phyloP scores from a whole-genome alignment of 768 basidiomycete species.

The Termitomyces sp. region DNA sequence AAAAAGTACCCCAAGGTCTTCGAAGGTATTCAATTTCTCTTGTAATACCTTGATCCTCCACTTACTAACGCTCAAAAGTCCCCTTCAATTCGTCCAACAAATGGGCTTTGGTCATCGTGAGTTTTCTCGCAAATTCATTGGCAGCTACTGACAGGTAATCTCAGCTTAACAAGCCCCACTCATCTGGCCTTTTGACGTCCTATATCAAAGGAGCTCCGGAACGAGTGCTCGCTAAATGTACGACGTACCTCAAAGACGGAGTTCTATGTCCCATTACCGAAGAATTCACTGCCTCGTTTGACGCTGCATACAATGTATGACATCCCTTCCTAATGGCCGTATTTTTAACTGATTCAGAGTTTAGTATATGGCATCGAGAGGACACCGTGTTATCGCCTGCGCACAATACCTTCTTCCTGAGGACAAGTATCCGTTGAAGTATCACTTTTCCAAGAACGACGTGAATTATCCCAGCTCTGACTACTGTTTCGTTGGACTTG shows the following conservation, averaged over 20 bases:
- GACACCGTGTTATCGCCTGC: constrained; percentile 74
- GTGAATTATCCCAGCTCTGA: constrained; percentile 50
- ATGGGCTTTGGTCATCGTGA: constrained; percentile 69
- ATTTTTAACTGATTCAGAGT: constrained; percentile 3
- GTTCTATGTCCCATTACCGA: constrained; percentile 47
- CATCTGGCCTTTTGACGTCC: constrained; percentile 44
- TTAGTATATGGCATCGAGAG: constrained; percentile 76
- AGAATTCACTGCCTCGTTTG: constrained; percentile 51
- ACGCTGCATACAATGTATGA: constrained; percentile 60
- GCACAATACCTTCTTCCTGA: constrained; percentile 57
- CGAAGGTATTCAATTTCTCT: constrained; percentile 36
- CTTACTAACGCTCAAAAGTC: constrained; percentile 29
- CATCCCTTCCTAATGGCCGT: background rate
- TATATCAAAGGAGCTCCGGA: constrained; percentile 74
- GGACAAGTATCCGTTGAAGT: constrained; percentile 43
- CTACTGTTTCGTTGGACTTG: constrained; percentile 65
- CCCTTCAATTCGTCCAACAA: constrained; percentile 76
- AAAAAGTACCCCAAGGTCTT: constrained; percentile 59
- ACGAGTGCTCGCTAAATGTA: constrained; percentile 63
- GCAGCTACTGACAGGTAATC: background rate
- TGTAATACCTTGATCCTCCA: background rate
- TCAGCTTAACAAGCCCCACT: constrained; percentile 57
- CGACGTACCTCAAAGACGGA: constrained; percentile 58
- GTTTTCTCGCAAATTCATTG: constrained; percentile 20
- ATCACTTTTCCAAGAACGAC: constrained; percentile 55